Base-by-base conservation (phyloP, 805 yeast genomes). In the Cyberlindnera meyerae region DNA sequence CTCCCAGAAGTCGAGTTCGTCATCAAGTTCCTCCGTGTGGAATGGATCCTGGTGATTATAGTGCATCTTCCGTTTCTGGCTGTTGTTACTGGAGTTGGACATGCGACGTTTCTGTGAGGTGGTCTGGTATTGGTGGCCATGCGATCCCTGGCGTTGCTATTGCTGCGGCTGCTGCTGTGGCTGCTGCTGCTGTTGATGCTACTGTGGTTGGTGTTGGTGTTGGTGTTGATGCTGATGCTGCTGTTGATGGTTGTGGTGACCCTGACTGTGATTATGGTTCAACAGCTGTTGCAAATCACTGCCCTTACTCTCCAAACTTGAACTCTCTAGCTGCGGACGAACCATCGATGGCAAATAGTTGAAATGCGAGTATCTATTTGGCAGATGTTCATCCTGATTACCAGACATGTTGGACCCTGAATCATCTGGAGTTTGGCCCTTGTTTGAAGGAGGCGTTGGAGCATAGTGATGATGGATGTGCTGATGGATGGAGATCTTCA, bases 391-490 rank as follows among this genome's bases (percentile, higher is more conserved):
- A 16, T 49, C 51, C 8, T 21, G 41, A 17, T 39, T 33, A 2
- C 54, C 51, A 12, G 52, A 47, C 11, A 39, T 5, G 21, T 49
- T 51, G 7, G 54, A 47, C 0, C 51, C 47, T 1, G 55, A 47
- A n/a, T 48, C 55, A 2, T 37, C 52, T 8, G 57, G 54, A 6
- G 55, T 47, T 5, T 45, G 47, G 3, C 40, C 33, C 6, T 11
- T 11, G 5, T 71, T 75, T 15, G 35, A 18, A 2, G 33, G 15
- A 1, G 33, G 24, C 12, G 65, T 49, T 24, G 47, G 47, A 4
- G 62, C 67, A 58, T 82, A 80, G 58, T 83, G 88, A 54, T 85
- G 85, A 58, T 84, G 90, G 31, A 82, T 78, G 57, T 85, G 95
- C 56, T 87, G 95, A 60, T 87, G 95, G 15, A 87, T 73, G 4